These are phyloP conservation scores for Candida glaebosa DNA, from an alignment of 805 yeast genomes.

Conservation along the genomic window DNA sequence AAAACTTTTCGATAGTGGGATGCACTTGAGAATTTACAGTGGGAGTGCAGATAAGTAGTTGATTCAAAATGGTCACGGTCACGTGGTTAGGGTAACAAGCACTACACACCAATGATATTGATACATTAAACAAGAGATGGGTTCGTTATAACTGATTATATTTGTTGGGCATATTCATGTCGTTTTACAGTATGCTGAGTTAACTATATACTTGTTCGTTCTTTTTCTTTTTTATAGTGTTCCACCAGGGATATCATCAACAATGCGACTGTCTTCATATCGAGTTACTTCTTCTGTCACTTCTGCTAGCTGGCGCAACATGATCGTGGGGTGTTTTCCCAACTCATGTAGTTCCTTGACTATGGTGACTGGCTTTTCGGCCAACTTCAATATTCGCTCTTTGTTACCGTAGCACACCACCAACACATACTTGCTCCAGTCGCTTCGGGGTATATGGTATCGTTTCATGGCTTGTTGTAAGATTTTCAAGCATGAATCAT, in stretches of 20 bases:
- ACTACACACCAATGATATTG: too few species aligned
- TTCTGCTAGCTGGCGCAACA: conserved; percentile 77
- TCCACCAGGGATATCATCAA: conserved; percentile 45
- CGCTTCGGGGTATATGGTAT: conserved; percentile 71
- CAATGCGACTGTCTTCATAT: conserved; percentile 38
- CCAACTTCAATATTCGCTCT: conserved; percentile 76
- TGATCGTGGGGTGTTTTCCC: conserved; percentile 86
- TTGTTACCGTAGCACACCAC: conserved; percentile 90
- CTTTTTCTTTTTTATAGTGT: too few species aligned
- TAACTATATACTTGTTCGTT: too few species aligned
- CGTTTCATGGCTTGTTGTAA: conserved; percentile 85
- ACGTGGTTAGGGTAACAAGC: too few species aligned
- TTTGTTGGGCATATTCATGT: too few species aligned
- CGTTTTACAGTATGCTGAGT: too few species aligned
- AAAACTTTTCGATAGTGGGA: not conserved
- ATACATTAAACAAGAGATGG: too few species aligned
- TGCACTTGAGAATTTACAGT: not conserved
- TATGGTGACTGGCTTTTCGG: conserved; percentile 84
- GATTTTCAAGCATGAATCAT: conserved; percentile 87
- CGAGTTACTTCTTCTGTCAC: conserved; percentile 18
- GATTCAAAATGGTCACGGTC: too few species aligned
- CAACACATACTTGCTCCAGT: conserved; percentile 84
- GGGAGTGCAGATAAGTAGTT: not conserved
- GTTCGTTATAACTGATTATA: too few species aligned
- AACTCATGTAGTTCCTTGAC: conserved; percentile 81